phyloP scores from a whole-genome alignment of 352 stramenopile species.

The Phytophthora agathidicida region DNA sequence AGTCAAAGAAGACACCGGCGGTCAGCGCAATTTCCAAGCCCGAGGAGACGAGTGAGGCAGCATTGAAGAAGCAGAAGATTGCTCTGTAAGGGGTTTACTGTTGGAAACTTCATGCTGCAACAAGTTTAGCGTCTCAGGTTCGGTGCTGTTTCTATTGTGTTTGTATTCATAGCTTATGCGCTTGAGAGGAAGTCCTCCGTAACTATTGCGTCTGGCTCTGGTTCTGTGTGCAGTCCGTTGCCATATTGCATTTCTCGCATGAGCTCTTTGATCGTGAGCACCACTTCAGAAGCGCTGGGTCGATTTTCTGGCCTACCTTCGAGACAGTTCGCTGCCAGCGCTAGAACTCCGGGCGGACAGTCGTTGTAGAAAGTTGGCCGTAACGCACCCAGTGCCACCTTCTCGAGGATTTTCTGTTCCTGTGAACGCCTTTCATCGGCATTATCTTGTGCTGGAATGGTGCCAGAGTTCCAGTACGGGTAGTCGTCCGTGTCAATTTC shows the following conservation, averaged over 20 bases:
- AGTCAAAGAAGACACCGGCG: constrained; percentile 22
- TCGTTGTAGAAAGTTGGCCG: constrained; percentile 61
- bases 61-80: constrained; percentile 51
- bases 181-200: constrained; percentile 37
- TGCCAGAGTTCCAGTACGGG: constrained; percentile 51
- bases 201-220: constrained; percentile 31
- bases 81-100: constrained; percentile 12
- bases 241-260: constrained; percentile 31
- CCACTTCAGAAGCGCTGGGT: constrained; percentile 45
- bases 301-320: constrained; percentile 49
- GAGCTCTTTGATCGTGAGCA: constrained; percentile 44
- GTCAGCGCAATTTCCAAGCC: constrained; percentile 12
- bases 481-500: constrained; percentile 61
- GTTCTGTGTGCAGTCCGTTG: constrained; percentile 15
- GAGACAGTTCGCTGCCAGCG: constrained; percentile 49
- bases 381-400: constrained; percentile 41
- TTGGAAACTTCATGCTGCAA: not conserved
- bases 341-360: constrained; percentile 45
- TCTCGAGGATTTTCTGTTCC: constrained; percentile 49
- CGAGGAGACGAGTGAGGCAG: constrained; percentile 26
- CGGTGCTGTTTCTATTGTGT: constrained; percentile 8
- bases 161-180: constrained; percentile 29
- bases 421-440: constrained; percentile 36
- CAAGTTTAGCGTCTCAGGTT: constrained; percentile 3
- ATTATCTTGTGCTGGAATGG: constrained; percentile 28